These are phyloP conservation scores for Arabidopsis lyrata DNA, from an alignment of 441 rosid genomes.

Conservation along the genomic window DNA sequence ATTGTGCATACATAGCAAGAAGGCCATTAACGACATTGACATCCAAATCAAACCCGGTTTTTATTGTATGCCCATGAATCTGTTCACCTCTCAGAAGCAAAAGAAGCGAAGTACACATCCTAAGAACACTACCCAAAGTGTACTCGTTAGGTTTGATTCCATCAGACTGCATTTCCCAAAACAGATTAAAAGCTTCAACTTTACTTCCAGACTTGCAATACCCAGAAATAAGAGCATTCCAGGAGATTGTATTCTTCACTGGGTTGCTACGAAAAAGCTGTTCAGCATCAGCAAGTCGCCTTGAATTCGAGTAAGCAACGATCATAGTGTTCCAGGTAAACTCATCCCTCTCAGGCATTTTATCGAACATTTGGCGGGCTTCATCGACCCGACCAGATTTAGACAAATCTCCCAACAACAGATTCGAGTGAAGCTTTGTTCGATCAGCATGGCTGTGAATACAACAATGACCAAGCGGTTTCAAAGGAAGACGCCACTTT, in stretches of 20 bases:
- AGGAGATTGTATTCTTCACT: conserved; percentile 64
- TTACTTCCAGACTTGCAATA: conserved; percentile 57
- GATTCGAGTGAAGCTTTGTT: conserved; percentile 54
- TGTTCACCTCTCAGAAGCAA: conserved; percentile 66
- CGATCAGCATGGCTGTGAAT: conserved; percentile 30
- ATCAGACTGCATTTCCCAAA: conserved; percentile 72
- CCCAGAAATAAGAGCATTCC: conserved; percentile 87
- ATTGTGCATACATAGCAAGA: conserved; percentile 82
- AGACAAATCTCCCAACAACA: conserved; percentile 49
- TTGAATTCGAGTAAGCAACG: conserved; percentile 70
- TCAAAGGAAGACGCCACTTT: conserved; percentile 6
- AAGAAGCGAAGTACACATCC: conserved; percentile 58
- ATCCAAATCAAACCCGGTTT: conserved; percentile 59
- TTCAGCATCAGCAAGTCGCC: conserved; percentile 69
- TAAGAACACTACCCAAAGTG: conserved; percentile 74
- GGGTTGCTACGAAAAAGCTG: conserved; percentile 59
- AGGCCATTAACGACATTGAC: conserved; percentile 76
- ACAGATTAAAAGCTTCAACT: conserved; percentile 63
- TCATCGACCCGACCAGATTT: conserved; percentile 64
- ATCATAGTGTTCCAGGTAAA: conserved; percentile 89
- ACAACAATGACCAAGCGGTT: conserved; percentile 20
- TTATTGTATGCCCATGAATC: conserved; percentile 70
- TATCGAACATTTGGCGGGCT: conserved; percentile 75
- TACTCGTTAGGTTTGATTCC: conserved; percentile 67
- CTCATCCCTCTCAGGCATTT: conserved; percentile 70